phyloP scores from a whole-genome alignment of 495 filamentous ascomycete genomes.

The Podospora bellae-mahoneyi region DNA sequence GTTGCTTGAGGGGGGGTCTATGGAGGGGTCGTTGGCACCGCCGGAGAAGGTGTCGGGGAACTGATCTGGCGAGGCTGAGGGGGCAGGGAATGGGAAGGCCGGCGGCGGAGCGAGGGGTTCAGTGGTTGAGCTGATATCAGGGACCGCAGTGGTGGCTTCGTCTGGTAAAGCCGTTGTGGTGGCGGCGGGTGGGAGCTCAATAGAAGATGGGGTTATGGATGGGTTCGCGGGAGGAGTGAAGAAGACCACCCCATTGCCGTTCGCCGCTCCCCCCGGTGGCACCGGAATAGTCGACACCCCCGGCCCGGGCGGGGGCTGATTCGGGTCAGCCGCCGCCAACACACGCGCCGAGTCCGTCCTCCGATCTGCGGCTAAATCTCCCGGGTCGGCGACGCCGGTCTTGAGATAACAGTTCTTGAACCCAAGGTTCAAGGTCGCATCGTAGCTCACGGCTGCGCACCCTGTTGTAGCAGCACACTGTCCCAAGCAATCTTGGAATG shows the following conservation, averaged over 20 bases:
- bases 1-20: constrained; percentile 15
- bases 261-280: constrained; percentile 1
- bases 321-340: constrained; percentile 12
- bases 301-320: constrained; percentile 3
- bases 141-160: not conserved
- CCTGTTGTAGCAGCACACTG: constrained; percentile 28
- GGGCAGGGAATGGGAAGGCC: constrained; percentile 5
- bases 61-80: not conserved
- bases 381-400: constrained; percentile 19
- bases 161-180: not conserved
- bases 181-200: constrained; percentile 1
- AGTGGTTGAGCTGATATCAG: constrained; percentile 1
- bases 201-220: not conserved
- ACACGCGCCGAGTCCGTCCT: constrained; percentile 33
- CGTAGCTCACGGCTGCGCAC: constrained; percentile 33
- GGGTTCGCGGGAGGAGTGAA: constrained; percentile 27
- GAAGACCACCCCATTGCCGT: constrained; percentile 19
- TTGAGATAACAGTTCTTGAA: constrained; percentile 44
- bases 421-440: constrained; percentile 29
- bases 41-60: constrained; percentile 6
- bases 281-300: constrained; percentile 18
- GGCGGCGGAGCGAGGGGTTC: not conserved
- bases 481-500: constrained; percentile 35
- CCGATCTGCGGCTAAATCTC: constrained; percentile 16
- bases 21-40: not conserved